A percentile compares a stretch with the other conserved stretches of the same genome.
These are phyloP conservation scores for Colletotrichum orbiculare DNA, from an alignment of 2,329 filamentous ascomycete species.

Conservation along the genomic window DNA sequence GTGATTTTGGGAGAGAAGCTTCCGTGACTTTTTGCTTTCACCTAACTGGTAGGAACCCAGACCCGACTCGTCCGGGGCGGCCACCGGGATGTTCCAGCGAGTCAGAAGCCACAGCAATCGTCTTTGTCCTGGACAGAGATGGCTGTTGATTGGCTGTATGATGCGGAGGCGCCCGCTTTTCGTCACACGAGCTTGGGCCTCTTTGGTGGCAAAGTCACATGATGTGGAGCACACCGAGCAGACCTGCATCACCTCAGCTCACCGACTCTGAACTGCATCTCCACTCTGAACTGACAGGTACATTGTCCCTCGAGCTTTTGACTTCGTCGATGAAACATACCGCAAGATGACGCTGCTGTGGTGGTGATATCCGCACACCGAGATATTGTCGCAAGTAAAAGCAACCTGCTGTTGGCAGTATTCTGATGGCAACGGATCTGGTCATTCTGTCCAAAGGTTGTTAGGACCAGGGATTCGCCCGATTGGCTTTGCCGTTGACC, in stretches of 20 bases:
- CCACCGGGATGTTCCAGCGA: constrained; percentile 29
- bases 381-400: too few relatives aligned
- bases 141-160: constrained; percentile 9
- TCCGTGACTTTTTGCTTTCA: constrained; percentile 31
- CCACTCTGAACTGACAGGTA: constrained; percentile 12
- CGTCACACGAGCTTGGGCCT: constrained; percentile 31
- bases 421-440: too few relatives aligned
- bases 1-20: constrained; percentile 35
- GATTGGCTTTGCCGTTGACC: too few relatives aligned
- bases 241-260: background rate
- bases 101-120: constrained; percentile 23
- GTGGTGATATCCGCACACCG: too few relatives aligned
- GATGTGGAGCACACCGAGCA: constrained; percentile 33
- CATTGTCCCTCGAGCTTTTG: background rate
- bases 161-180: constrained; percentile 19
- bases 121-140: constrained; percentile 3
- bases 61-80: constrained; percentile 12
- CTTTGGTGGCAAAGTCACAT: constrained; percentile 26
- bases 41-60: background rate
- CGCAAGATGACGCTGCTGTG: too few relatives aligned
- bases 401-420: too few relatives aligned
- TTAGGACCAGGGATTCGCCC: too few relatives aligned
- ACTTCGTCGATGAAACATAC: too few relatives aligned
- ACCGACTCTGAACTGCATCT: constrained; percentile 18
- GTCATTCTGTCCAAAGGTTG: too few relatives aligned